Evolutionary conservation across 805 yeast species (phyloP).

Genomic region (Kregervanrija pseudodelftensis): DNA sequence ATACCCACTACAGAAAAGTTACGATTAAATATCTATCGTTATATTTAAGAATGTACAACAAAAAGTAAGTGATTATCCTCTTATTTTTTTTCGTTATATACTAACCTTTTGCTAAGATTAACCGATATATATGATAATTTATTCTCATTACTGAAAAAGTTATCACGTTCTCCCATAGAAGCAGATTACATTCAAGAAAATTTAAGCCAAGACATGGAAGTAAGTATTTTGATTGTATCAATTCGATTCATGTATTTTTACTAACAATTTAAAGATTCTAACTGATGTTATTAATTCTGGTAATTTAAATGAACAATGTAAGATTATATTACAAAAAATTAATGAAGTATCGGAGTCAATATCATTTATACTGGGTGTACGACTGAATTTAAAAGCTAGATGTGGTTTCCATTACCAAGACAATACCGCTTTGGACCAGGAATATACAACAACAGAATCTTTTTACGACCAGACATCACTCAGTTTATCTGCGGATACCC

Average conservation of each 20-base stretch:
- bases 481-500: not conserved
- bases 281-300: not conserved
- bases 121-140: slow-evolving; percentile 4
- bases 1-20: no score
- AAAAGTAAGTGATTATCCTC: not conserved
- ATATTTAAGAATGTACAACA: not conserved
- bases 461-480: not conserved
- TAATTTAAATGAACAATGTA: not conserved
- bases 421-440: no score
- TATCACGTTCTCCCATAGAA: slow-evolving; percentile 1
- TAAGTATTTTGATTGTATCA: not conserved
- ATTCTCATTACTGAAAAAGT: not conserved
- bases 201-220: slow-evolving; percentile 1
- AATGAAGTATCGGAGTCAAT: slow-evolving; percentile 3
- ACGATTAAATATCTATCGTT: no score
- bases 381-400: slow-evolving; percentile 1
- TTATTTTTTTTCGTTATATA: not conserved
- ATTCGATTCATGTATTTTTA: not conserved
- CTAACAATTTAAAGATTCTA: slow-evolving; percentile 2
- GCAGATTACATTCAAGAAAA: not conserved
- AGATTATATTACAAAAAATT: not conserved
- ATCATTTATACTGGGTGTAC: not conserved
- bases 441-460: not conserved
- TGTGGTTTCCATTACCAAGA: not conserved
- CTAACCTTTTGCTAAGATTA: not conserved